Conservation (phyloP, 805 yeast genomes). For the Wickerhamiella lipophila region DNA sequence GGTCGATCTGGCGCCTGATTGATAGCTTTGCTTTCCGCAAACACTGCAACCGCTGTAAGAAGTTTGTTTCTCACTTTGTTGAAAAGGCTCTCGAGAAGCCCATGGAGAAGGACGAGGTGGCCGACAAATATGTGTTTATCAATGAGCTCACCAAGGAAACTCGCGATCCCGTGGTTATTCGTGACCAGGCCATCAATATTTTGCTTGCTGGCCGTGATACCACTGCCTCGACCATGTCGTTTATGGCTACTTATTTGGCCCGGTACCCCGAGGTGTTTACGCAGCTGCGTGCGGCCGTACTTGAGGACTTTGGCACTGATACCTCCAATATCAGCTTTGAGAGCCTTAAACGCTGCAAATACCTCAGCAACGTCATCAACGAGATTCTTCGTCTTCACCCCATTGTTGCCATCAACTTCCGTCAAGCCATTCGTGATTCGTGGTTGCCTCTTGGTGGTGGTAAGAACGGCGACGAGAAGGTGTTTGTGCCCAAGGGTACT, state of each 20-base stretch:
- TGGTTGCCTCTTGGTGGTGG: constrained; percentile 37
- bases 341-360: constrained; percentile 32
- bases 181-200: constrained; percentile 35
- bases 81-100: constrained; percentile 28
- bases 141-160: constrained; percentile 21
- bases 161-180: constrained; percentile 29
- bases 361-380: constrained; percentile 32
- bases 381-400: constrained; percentile 36
- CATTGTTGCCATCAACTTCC: constrained; percentile 34
- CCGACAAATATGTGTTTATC: constrained; percentile 25
- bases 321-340: constrained; percentile 26
- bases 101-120: constrained; percentile 14
- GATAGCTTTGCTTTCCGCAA: constrained; percentile 26
- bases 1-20: constrained; percentile 18
- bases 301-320: constrained; percentile 25
- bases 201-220: constrained; percentile 37
- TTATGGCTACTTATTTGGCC: constrained; percentile 31
- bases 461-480: constrained; percentile 26
- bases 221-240: constrained; percentile 35
- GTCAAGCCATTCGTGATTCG: constrained; percentile 32
- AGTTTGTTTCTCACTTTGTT: constrained; percentile 33
- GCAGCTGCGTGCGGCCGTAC: constrained; percentile 28
- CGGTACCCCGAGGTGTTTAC: constrained; percentile 23
- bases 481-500: constrained; percentile 31
- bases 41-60: constrained; percentile 25